phyloP scores from a whole-genome alignment of 495 filamentous ascomycete genomes.

The Xeromyces bisporus region DNA sequence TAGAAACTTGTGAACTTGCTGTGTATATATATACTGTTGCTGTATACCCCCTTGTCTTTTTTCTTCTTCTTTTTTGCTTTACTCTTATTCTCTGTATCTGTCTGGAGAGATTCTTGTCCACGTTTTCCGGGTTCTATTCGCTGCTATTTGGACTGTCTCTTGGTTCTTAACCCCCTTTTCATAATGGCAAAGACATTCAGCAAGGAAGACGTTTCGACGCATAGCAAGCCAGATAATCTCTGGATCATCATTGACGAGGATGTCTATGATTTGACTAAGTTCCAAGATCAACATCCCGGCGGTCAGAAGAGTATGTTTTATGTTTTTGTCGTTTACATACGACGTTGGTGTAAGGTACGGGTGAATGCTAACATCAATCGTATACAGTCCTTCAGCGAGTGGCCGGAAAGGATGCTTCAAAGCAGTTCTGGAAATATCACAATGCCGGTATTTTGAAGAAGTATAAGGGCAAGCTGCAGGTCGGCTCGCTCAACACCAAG shows the following conservation, averaged over 20 bases:
- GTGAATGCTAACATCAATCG: slow-evolving; percentile 7
- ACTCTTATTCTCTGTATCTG: no score
- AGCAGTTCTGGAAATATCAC: slow-evolving; percentile 99
- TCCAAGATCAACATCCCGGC: slow-evolving; percentile 87
- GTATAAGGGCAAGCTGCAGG: slow-evolving; percentile 69
- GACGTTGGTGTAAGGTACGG: neutral
- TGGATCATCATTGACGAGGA: slow-evolving; percentile 91
- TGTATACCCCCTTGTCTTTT: no score
- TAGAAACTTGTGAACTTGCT: no score
- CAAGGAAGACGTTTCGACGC: slow-evolving; percentile 68
- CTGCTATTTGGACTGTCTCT: slow-evolving; percentile 1
- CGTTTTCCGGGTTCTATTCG: slow-evolving; percentile 1
- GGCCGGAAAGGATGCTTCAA: slow-evolving; percentile 89
- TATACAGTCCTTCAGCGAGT: slow-evolving; percentile 65
- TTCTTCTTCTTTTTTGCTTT: no score
- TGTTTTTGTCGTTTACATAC: neutral
- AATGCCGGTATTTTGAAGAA: slow-evolving; percentile 91
- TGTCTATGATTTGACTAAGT: slow-evolving; percentile 90
- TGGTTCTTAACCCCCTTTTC: neutral
- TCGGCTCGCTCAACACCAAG: slow-evolving; percentile 85
- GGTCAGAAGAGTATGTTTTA: slow-evolving; percentile 75
- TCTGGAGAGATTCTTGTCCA: no score
- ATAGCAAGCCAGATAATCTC: slow-evolving; percentile 71
- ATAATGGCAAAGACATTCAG: slow-evolving; percentile 78
- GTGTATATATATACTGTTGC: no score